Base-by-base conservation (phyloP, 148 eudicot species). In the Vaccinium myrtillus region DNA sequence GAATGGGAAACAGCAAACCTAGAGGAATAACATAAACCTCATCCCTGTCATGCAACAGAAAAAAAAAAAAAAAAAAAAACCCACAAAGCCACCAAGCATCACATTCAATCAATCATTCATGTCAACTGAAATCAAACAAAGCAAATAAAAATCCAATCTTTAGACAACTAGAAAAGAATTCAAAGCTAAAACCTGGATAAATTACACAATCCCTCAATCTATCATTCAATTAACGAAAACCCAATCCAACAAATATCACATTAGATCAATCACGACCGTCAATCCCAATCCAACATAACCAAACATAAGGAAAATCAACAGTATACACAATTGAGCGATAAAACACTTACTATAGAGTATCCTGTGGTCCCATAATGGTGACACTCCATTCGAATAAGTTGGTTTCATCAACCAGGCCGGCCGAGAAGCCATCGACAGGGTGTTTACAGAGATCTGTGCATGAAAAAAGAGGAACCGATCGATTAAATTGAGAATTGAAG, bases 381-480 rank as follows among this genome's bases (percentile, higher is more conserved):
- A 95, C 98, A 76, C 91, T 93, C 98, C 98, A 95, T 88, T 92
- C 95, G 71, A 91, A 95, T 15, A 95, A 30, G 85, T 95, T 93
- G 81, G 75, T 90, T 21, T 94, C 98, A 81, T 95, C 94, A 54
- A 91, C 85, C 86, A 95, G 91, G 21, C 98, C 98, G 8, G 98
- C 98, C 14, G 98, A 94, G 85, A 95, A 95, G 59, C 98, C 98
- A 93, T 94, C 98, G 3, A 95, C 98, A 4, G 98, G 98, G 82
- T 91, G 82, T 80, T 91, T 95, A 73, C 88, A 85, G 77, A 95
- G 98, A 94, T 94, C 98, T 95, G 93, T 25, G 53, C 16, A 25
- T 23, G 46, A 50, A 18, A 80, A 54, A 6, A 25, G 49, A 48
- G 75, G 21, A 50, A 81, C 61, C 88, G 21, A 67, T 55, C 56